Evolutionary conservation across 495 filamentous ascomycete genomes (phyloP).

Genomic region (Podospora pseudopauciseta): DNA sequence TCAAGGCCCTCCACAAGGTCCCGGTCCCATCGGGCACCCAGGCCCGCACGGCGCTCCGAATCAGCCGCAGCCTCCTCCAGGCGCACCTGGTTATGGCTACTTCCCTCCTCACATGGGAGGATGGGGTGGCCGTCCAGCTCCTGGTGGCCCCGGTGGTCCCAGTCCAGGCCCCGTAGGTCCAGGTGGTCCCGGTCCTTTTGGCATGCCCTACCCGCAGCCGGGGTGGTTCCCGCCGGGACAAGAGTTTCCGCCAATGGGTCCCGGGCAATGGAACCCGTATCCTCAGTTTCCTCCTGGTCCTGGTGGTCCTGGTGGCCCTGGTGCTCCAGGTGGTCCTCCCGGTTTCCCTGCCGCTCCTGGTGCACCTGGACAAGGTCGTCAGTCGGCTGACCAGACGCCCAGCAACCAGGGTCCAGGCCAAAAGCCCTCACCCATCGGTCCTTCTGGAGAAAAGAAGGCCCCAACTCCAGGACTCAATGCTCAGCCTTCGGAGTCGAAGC

Average conservation of each 20-base stretch:
- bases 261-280: conserved; percentile 56
- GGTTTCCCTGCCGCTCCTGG: conserved; percentile 30
- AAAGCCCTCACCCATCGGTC: conserved; percentile 55
- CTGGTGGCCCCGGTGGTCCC: conserved; percentile 23
- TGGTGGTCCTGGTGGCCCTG: conserved; percentile 37
- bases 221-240: conserved; percentile 84
- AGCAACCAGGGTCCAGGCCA: conserved; percentile 35
- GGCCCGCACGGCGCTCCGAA: conserved; percentile 24
- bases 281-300: conserved; percentile 46
- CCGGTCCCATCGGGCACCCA: conserved; percentile 26
- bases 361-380: conserved; percentile 27
- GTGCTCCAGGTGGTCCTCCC: conserved; percentile 34
- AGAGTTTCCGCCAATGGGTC: conserved; percentile 61
- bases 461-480: conserved; percentile 27
- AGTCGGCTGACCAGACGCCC: conserved; percentile 36
- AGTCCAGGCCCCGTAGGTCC: conserved; percentile 25
- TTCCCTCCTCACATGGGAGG: conserved; percentile 52
- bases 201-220: conserved; percentile 54
- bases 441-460: conserved; percentile 45
- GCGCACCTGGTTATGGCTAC: conserved; percentile 30
- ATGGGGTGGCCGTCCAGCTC: conserved; percentile 38
- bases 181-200: conserved; percentile 38
- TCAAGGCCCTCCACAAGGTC: conserved; percentile 31
- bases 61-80: conserved; percentile 32
- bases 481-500: conserved; percentile 35